Conservation (phyloP, 345 rosid species). For the Eucalyptus camaldulensis region DNA sequence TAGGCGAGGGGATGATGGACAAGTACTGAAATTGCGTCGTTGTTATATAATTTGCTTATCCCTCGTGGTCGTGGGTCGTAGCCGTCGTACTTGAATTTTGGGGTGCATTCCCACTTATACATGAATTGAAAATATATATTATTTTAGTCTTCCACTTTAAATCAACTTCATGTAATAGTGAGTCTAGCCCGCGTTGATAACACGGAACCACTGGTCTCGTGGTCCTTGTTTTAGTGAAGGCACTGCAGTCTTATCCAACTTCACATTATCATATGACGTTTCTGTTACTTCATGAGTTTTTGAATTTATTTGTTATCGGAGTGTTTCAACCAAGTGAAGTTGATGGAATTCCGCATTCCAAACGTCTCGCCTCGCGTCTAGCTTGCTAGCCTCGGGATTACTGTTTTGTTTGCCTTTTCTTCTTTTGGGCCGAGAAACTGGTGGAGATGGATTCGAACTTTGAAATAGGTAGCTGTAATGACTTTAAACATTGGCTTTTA, state of each 20-base stretch:
- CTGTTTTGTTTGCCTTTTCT: too few relatives aligned
- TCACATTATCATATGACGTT: too few relatives aligned
- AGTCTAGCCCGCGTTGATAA: neutral
- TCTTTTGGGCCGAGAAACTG: too few relatives aligned
- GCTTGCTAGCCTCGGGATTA: neutral
- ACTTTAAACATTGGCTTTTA: neutral
- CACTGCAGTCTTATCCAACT: too few relatives aligned
- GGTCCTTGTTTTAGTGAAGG: neutral
- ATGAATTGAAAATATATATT: neutral
- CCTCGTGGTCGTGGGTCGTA: neutral
- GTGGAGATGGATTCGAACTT: too few relatives aligned
- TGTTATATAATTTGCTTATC: neutral
- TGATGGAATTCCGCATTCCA: too few relatives aligned
- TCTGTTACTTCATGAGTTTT: too few relatives aligned
- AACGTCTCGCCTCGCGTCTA: neutral
- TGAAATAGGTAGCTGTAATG: too few relatives aligned
- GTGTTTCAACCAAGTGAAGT: too few relatives aligned
- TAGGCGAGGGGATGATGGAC: neutral
- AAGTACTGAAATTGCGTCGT: rapidly evolving
- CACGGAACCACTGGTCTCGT: neutral
- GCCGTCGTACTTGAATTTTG: neutral
- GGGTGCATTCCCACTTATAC: neutral
- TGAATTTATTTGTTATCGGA: too few relatives aligned
- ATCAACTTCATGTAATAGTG: neutral
- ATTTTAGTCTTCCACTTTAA: neutral